A percentile compares a stretch with the other conserved stretches of the same genome.
Evolutionary conservation across 176 grass and related monocot genomes (phyloP).

Genomic region (Panicum miliaceum): DNA sequence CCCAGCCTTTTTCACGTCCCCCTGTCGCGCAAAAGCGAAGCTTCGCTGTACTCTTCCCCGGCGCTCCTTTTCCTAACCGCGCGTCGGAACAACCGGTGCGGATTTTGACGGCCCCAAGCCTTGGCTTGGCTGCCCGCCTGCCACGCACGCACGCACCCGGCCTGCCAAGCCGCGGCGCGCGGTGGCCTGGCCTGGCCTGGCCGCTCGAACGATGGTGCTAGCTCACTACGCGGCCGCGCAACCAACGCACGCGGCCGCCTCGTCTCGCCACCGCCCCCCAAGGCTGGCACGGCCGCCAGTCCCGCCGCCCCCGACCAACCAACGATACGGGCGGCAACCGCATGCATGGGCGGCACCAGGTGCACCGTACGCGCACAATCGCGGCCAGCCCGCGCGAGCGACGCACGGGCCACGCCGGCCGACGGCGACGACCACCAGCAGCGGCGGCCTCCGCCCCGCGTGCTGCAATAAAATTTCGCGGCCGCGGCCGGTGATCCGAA

Average conservation of each 20-base stretch:
- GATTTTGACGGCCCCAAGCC: not conserved
- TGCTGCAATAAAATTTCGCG: conserved; percentile 21
- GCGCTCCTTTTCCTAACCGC: not conserved
- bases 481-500: conserved; percentile 39
- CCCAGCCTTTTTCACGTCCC: not conserved
- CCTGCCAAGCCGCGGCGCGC: conserved; percentile 18
- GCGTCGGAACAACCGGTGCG: not conserved
- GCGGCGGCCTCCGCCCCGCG: not conserved
- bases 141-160: not conserved
- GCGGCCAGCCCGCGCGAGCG: not conserved
- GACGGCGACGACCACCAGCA: conserved; percentile 12
- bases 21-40: conserved; percentile 51
- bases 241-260: conserved; percentile 6
- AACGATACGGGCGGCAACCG: conserved; percentile 20
- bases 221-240: not conserved
- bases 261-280: not conserved
- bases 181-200: not conserved
- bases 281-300: not conserved
- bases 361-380: conserved; percentile 28
- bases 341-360: not conserved
- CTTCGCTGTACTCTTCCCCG: conserved; percentile 36
- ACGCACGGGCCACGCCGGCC: conserved; percentile 31
- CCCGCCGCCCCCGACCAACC: not conserved
- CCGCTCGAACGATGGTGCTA: not conserved
- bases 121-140: too few species aligned